phyloP scores from a whole-genome alignment of 1,284 basidiomycete genomes.

The Trametes versicolor region DNA sequence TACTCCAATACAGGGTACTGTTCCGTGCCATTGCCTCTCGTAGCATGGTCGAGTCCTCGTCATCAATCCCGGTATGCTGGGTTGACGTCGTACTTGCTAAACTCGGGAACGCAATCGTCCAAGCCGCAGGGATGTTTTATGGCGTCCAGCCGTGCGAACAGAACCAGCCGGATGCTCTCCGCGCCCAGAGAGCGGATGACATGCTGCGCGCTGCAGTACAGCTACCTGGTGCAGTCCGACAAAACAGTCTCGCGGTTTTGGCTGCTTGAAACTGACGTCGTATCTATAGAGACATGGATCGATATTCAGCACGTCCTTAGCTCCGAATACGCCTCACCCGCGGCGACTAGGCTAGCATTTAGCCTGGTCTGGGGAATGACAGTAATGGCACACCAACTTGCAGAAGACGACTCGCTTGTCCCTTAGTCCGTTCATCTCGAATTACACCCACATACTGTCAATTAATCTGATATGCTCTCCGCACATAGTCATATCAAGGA shows the following conservation, averaged over 20 bases:
- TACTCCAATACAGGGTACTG: constrained; percentile 61
- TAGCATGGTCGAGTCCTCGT: constrained; percentile 32
- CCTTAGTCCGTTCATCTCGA: constrained; percentile 4
- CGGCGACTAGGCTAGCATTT: constrained; percentile 64
- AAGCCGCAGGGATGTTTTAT: constrained; percentile 43
- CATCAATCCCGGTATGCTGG: constrained; percentile 62
- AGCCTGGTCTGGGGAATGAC: constrained; percentile 63
- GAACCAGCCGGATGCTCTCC: constrained; percentile 13
- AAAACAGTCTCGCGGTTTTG: background rate
- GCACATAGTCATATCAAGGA: background rate
- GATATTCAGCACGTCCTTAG: constrained; percentile 54
- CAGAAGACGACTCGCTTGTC: background rate
- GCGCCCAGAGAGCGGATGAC: constrained; percentile 55
- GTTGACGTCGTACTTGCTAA: constrained; percentile 68
- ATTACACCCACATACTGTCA: too few relatives aligned
- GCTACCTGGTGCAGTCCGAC: constrained; percentile 61
- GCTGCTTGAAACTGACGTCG: background rate
- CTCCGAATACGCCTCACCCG: constrained; percentile 62
- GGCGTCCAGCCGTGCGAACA: background rate
- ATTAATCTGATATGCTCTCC: background rate
- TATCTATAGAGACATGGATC: constrained; percentile 58
- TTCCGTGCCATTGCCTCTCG: constrained; percentile 56
- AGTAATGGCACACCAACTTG: constrained; percentile 56
- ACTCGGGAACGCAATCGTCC: constrained; percentile 53
- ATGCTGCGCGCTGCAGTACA: constrained; percentile 66